phyloP scores from a whole-genome alignment of 2,329 filamentous ascomycete genomes.

The Xylaria sp. region DNA sequence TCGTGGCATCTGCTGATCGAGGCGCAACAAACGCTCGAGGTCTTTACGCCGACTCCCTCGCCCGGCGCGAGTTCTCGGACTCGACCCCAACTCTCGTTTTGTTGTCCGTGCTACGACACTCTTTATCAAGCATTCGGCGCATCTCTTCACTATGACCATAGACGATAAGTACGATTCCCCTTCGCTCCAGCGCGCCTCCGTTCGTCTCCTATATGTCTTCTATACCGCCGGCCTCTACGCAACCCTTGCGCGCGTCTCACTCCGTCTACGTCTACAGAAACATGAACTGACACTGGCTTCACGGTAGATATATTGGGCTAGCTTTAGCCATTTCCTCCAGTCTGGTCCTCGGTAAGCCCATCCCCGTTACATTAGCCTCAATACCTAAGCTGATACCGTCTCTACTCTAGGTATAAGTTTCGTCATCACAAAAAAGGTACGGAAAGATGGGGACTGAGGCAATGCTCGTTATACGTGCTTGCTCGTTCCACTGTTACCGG shows the following conservation, averaged over 20 bases:
- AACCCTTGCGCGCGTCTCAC: background rate
- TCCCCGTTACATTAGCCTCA: constrained; percentile 11
- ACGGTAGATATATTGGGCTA: constrained; percentile 77
- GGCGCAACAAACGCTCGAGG: constrained; percentile 42
- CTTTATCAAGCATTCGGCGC: constrained; percentile 28
- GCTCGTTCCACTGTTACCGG: constrained; percentile 10
- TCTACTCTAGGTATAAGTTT: constrained; percentile 82
- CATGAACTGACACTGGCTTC: constrained; percentile 48
- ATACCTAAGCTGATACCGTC: constrained; percentile 30
- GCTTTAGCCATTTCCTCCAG: constrained; percentile 79
- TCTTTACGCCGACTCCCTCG: constrained; percentile 42
- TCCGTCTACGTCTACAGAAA: background rate
- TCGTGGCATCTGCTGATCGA: constrained; percentile 46
- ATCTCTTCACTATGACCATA: constrained; percentile 53
- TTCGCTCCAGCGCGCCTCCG: constrained; percentile 28
- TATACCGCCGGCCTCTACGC: background rate
- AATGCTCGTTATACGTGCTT: constrained; percentile 3
- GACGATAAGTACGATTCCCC: constrained; percentile 58
- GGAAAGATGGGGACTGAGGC: constrained; percentile 45
- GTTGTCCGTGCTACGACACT: constrained; percentile 23
- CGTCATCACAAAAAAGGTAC: constrained; percentile 98
- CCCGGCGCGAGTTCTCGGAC: constrained; percentile 47
- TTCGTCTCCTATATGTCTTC: background rate
- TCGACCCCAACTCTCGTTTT: constrained; percentile 28
- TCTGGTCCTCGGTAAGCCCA: constrained; percentile 75